These are phyloP conservation scores for Pleurotus pulmonarius DNA, from an alignment of 768 basidiomycete species.

Conservation along the genomic window DNA sequence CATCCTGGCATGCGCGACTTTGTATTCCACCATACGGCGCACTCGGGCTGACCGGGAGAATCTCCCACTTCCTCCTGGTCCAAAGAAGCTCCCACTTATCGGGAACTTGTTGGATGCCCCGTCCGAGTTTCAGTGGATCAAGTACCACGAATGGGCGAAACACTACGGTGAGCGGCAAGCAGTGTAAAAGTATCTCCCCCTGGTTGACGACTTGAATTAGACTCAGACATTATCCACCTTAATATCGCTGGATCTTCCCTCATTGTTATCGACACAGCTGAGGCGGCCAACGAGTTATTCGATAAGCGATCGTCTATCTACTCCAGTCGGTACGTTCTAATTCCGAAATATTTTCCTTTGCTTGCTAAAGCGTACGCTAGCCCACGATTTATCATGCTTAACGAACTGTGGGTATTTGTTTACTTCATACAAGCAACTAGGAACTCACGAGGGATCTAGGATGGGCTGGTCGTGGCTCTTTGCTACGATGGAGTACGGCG, in stretches of 20 bases:
- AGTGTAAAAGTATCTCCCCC: background rate
- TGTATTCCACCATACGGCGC: too few relatives aligned
- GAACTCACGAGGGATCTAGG: slow-evolving; percentile 17
- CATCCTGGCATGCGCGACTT: too few relatives aligned
- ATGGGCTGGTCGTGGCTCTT: slow-evolving; percentile 40
- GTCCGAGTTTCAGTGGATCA: background rate
- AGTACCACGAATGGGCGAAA: background rate
- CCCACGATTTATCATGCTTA: slow-evolving; percentile 24
- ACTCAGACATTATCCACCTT: slow-evolving; percentile 27
- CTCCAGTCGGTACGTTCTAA: slow-evolving; percentile 28
- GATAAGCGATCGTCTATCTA: slow-evolving; percentile 39
- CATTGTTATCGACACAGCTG: slow-evolving; percentile 31
- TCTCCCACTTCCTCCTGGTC: background rate
- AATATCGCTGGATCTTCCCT: slow-evolving; percentile 25
- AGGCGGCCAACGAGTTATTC: slow-evolving; percentile 34
- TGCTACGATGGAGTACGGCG: slow-evolving; percentile 35
- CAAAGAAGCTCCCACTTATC: background rate
- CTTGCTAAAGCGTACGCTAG: slow-evolving; percentile 11
- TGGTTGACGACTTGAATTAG: slow-evolving; percentile 12
- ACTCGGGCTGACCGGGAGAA: background rate
- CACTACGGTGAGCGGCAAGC: background rate
- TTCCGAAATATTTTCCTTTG: background rate
- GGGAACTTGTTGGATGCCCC: background rate
- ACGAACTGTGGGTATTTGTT: slow-evolving; percentile 16
- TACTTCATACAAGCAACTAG: background rate